phyloP scores from a whole-genome alignment of 2,329 filamentous ascomycete species.

The Calonectria pteridis region DNA sequence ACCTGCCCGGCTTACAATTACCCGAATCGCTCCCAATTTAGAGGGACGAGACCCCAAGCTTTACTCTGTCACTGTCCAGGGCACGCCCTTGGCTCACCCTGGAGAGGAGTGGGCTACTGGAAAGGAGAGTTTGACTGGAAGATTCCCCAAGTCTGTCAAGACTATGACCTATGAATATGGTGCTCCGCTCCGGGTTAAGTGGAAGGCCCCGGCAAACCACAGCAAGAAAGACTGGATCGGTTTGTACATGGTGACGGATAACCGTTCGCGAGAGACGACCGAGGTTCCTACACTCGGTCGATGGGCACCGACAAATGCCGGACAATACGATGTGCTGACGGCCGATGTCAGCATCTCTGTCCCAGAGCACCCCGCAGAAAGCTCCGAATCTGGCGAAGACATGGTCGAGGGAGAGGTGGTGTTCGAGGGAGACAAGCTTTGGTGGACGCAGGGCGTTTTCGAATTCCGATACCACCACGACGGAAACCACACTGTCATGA shows the following conservation, averaged over 20 bases:
- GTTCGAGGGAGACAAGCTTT: constrained; percentile 93
- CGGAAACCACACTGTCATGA: constrained; percentile 92
- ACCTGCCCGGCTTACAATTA: constrained; percentile 86
- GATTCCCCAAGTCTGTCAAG: constrained; percentile 77
- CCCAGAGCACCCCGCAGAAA: constrained; percentile 71
- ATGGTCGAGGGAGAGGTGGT: constrained; percentile 84
- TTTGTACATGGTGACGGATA: constrained; percentile 96
- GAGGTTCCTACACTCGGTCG: constrained; percentile 87
- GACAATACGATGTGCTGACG: constrained; percentile 80
- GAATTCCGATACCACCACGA: constrained; percentile 98
- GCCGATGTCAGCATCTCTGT: constrained; percentile 82
- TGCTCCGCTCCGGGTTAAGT: constrained; percentile 87
- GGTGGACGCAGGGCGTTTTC: constrained; percentile 97
- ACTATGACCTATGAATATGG: constrained; percentile 90
- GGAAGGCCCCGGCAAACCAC: constrained; percentile 90
- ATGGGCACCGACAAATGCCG: constrained; percentile 86
- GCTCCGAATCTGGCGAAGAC: constrained; percentile 66
- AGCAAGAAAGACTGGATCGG: constrained; percentile 95
- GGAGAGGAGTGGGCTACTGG: constrained; percentile 73
- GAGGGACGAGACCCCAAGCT: constrained; percentile 83
- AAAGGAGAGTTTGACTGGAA: constrained; percentile 79
- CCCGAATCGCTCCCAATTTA: constrained; percentile 81
- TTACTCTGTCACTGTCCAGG: constrained; percentile 83
- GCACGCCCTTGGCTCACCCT: constrained; percentile 66
- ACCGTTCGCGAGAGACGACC: constrained; percentile 85